phyloP scores from a whole-genome alignment of 768 basidiomycete species.

The Serendipita sp. region DNA sequence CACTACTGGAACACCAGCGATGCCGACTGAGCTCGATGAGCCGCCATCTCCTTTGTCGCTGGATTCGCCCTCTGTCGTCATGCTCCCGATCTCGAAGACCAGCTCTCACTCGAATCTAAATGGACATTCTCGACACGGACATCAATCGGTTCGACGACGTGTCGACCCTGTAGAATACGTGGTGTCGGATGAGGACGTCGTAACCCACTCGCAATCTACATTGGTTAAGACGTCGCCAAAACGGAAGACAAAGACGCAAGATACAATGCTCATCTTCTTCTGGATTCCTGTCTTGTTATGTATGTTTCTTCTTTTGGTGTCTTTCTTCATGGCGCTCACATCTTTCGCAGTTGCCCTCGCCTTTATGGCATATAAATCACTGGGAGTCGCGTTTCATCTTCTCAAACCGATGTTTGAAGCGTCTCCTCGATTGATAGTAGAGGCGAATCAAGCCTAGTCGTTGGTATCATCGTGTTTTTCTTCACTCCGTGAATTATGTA shows the following conservation, averaged over 20 bases:
- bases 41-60: slow-evolving; percentile 1
- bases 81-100: background rate
- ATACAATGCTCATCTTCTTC: slow-evolving; percentile 5
- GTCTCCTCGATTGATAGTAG: background rate
- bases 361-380: background rate
- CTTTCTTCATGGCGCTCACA: too few relatives aligned
- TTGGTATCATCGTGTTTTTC: background rate
- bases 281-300: slow-evolving; percentile 1
- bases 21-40: background rate
- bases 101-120: background rate
- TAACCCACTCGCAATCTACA: background rate
- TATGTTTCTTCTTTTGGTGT: background rate
- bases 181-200: background rate
- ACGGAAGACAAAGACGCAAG: background rate
- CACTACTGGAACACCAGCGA: background rate
- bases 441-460: background rate
- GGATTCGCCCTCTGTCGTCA: background rate
- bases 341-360: background rate
- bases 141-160: background rate
- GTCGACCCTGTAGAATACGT: background rate
- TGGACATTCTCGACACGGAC: background rate
- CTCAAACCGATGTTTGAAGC: background rate
- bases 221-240: too few relatives aligned
- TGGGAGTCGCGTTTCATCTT: background rate
- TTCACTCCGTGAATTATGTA: background rate